These are phyloP conservation scores for Alloteropsis semialata DNA, from an alignment of 176 grass and related monocot genomes.

Conservation along the genomic window DNA sequence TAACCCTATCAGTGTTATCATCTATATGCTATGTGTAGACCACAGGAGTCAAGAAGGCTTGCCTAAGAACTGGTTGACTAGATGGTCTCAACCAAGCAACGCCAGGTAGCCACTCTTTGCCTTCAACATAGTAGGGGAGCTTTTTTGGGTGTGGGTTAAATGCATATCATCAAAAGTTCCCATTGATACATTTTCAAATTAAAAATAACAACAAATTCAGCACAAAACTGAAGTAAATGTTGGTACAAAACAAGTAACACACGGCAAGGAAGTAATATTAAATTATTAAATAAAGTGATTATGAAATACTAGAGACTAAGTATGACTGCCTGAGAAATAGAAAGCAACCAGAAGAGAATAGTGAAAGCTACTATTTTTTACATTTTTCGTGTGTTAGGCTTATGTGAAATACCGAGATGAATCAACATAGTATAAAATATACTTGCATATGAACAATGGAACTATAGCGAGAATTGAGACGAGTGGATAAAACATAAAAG, in stretches of 20 bases:
- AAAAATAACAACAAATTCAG: neutral
- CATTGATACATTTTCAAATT: conserved; percentile 3
- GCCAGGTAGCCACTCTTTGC: neutral
- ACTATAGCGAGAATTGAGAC: neutral
- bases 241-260: neutral
- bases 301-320: conserved; percentile 20
- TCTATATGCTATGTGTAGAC: neutral
- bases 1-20: neutral
- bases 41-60: neutral
- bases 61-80: neutral
- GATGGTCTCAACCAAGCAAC: neutral
- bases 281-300: conserved; percentile 15
- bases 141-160: neutral
- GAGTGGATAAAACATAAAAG: neutral
- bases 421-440: neutral
- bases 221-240: conserved; percentile 12
- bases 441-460: neutral
- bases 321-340: neutral
- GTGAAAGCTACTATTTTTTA: neutral
- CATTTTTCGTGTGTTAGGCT: neutral
- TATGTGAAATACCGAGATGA: neutral
- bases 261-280: conserved; percentile 2
- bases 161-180: conserved; percentile 20
- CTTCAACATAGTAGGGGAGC: neutral
- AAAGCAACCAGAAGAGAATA: conserved; percentile 12